These are phyloP conservation scores for Fusarium transvaalense DNA, from an alignment of 2,329 filamentous ascomycete species.

Conservation along the genomic window DNA sequence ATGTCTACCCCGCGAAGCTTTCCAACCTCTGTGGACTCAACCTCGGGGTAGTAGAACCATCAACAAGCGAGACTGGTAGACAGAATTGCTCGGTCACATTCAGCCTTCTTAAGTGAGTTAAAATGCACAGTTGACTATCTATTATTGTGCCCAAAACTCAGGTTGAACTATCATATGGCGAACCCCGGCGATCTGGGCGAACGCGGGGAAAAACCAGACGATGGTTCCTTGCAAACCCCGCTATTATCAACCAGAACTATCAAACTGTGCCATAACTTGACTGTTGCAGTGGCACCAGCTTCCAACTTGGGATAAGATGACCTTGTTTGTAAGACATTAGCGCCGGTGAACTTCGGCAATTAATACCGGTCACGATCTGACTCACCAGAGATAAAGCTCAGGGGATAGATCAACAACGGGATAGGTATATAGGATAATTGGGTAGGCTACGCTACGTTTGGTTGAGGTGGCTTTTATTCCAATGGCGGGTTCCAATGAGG, in stretches of 20 bases:
- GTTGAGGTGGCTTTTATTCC: background rate
- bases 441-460: background rate
- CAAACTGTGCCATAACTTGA: background rate
- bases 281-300: too few relatives aligned
- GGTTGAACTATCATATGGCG: background rate
- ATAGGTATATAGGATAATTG: background rate
- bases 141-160: background rate
- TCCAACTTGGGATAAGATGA: background rate
- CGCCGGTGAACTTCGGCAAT: background rate
- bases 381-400: background rate
- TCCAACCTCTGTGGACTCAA: background rate
- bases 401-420: background rate
- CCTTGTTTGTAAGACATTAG: background rate
- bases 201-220: background rate
- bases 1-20: background rate
- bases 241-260: background rate
- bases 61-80: too few relatives aligned
- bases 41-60: background rate
- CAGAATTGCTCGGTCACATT: background rate
- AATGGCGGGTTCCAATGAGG: too few relatives aligned
- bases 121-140: background rate
- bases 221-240: background rate
- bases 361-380: background rate
- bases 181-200: slow-evolving; percentile 2
- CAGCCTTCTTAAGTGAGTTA: background rate